phyloP scores from a whole-genome alignment of 73 alveolate genomes.

The Paramecium pentaurelia region DNA sequence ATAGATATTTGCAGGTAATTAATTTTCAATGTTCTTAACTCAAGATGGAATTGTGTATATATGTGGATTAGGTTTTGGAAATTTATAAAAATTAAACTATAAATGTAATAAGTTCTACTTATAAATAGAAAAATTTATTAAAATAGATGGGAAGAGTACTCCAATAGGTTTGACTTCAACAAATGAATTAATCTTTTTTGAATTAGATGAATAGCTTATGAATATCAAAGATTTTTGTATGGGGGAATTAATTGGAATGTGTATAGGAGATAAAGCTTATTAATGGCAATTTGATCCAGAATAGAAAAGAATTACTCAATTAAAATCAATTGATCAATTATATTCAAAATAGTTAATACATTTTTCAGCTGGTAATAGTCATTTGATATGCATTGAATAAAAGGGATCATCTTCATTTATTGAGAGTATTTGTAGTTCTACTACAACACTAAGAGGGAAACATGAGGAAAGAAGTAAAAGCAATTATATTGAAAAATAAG shows the following conservation, averaged over 20 bases:
- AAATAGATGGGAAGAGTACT: not conserved
- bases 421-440: not conserved
- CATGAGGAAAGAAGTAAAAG: conserved; percentile 29
- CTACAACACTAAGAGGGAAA: not conserved
- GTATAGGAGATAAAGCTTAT: not conserved
- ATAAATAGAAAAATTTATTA: not conserved
- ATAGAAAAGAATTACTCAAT: not conserved
- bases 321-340: not conserved
- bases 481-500: not conserved
- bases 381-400: not conserved
- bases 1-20: not conserved
- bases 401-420: not conserved
- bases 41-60: not conserved
- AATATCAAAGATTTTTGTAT: not conserved
- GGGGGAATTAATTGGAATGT: not conserved
- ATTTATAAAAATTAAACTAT: not conserved
- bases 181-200: conserved; percentile 2
- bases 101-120: not conserved
- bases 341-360: not conserved
- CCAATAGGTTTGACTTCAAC: not conserved
- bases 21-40: not conserved
- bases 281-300: not conserved
- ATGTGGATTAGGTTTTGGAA: conserved; percentile 22
- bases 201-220: not conserved
- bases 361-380: not conserved